Evolutionary conservation across 2,329 filamentous ascomycete species (phyloP).

Genomic region (Parafenestella ontariensis): DNA sequence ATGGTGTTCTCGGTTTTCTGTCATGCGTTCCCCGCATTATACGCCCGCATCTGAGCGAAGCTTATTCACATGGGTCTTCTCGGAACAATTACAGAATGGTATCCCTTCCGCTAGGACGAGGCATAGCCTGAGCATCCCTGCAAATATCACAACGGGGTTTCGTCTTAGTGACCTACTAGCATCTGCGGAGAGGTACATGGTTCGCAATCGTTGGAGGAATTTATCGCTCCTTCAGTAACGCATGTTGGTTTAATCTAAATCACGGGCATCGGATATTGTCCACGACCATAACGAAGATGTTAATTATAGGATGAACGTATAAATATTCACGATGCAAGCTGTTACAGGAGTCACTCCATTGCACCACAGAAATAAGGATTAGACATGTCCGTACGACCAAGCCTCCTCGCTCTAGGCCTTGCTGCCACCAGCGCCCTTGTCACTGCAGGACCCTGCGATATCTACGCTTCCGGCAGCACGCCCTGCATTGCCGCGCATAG

Average conservation of each 20-base stretch:
- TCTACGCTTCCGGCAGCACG: slow-evolving; percentile 65
- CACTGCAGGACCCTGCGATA: slow-evolving; percentile 65
- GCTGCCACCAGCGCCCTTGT: slow-evolving; percentile 14
- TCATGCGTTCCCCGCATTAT: not conserved
- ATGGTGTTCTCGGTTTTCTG: not conserved
- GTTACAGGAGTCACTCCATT: not conserved
- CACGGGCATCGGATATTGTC: not conserved
- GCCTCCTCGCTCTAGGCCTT: slow-evolving; percentile 17
- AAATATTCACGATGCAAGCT: not conserved
- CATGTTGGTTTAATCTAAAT: not conserved
- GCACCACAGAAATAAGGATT: not conserved
- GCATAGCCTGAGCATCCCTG: slow-evolving; percentile 4
- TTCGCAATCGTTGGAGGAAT: slow-evolving; percentile 8
- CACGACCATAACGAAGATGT: not conserved
- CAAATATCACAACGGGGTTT: not conserved
- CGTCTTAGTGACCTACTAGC: not conserved
- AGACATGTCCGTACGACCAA: slow-evolving; percentile 15
- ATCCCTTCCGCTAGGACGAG: slow-evolving; percentile 7
- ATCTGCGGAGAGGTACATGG: not conserved
- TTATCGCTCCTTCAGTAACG: not conserved
- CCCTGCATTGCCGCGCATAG: slow-evolving; percentile 71
- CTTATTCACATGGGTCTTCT: not conserved
- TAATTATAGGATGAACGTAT: not conserved
- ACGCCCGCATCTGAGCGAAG: not conserved
- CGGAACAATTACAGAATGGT: not conserved